These are phyloP conservation scores for Pseudodiploospora longispora DNA, from an alignment of 2,329 filamentous ascomycete genomes.

Conservation along the genomic window DNA sequence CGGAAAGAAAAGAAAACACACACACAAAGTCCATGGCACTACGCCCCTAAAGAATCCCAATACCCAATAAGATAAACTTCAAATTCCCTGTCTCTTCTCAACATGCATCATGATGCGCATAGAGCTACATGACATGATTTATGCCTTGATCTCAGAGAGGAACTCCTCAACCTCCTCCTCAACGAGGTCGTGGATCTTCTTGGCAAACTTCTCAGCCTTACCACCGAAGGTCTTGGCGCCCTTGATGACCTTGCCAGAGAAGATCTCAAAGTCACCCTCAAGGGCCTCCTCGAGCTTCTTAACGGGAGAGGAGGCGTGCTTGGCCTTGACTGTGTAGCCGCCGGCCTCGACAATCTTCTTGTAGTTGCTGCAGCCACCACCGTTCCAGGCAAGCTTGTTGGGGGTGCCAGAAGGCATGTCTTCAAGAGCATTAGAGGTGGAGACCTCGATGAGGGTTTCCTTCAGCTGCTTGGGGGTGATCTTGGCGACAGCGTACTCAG, in stretches of 20 bases:
- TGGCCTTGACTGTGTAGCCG: conserved; percentile 50
- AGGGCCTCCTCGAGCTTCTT: conserved; percentile 54
- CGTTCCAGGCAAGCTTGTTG: conserved; percentile 98
- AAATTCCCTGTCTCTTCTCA: background rate
- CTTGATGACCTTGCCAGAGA: conserved; percentile 48
- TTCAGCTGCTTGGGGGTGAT: conserved; percentile 95
- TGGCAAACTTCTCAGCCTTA: conserved; percentile 54
- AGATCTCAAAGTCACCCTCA: conserved; percentile 51
- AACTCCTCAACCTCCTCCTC: conserved; percentile 55
- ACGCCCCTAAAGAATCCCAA: conserved; percentile 11
- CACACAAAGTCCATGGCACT: conserved; percentile 8
- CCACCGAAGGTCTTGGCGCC: conserved; percentile 42
- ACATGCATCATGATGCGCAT: too few species aligned
- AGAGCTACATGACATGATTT: background rate
- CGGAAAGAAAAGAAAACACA: conserved; percentile 7
- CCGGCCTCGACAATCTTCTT: conserved; percentile 68
- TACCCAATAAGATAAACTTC: conserved; percentile 18
- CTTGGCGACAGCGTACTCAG: conserved; percentile 79
- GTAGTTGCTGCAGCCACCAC: conserved; percentile 90
- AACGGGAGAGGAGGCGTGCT: conserved; percentile 37
- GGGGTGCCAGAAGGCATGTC: conserved; percentile 82
- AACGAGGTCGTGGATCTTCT: conserved; percentile 55
- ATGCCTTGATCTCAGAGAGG: conserved; percentile 38
- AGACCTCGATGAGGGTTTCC: conserved; percentile 74
- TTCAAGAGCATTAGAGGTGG: conserved; percentile 66